Evolutionary conservation across 2,329 filamentous ascomycete species (phyloP).

Genomic region (Colletotrichum godetiae): DNA sequence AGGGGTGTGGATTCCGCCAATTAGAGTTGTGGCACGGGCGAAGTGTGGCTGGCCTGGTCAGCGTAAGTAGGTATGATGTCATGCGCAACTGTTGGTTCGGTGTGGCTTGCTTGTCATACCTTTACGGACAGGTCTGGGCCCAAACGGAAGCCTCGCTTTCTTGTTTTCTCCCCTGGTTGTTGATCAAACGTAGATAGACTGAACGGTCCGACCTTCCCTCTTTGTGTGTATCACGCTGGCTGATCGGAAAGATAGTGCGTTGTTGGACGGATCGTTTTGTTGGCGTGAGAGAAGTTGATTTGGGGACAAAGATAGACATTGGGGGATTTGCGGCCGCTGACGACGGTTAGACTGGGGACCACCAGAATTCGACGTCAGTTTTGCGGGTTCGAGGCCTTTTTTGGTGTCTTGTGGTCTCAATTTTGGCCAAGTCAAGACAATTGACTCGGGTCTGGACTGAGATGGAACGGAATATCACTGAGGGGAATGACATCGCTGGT

Average conservation of each 20-base stretch:
- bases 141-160: not conserved
- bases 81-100: conserved; percentile 1
- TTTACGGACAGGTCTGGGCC: not conserved
- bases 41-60: conserved; percentile 21
- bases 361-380: conserved; percentile 14
- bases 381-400: not conserved
- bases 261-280: not conserved
- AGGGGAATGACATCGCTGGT: not conserved
- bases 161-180: not conserved
- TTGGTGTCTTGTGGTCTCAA: not conserved
- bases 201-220: not conserved
- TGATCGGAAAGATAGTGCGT: not conserved
- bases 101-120: not conserved
- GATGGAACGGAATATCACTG: not conserved
- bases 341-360: not conserved
- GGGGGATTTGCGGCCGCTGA: conserved; percentile 9
- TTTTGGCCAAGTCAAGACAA: not conserved
- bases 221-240: not conserved
- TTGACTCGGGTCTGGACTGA: not conserved
- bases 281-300: not conserved
- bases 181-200: not conserved
- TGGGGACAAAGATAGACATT: not conserved
- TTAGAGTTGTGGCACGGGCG: not conserved
- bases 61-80: conserved; percentile 11
- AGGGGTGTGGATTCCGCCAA: not conserved